These are phyloP conservation scores for Schizopora paradoxa DNA, from an alignment of 1,284 basidiomycete species.

Conservation along the genomic window DNA sequence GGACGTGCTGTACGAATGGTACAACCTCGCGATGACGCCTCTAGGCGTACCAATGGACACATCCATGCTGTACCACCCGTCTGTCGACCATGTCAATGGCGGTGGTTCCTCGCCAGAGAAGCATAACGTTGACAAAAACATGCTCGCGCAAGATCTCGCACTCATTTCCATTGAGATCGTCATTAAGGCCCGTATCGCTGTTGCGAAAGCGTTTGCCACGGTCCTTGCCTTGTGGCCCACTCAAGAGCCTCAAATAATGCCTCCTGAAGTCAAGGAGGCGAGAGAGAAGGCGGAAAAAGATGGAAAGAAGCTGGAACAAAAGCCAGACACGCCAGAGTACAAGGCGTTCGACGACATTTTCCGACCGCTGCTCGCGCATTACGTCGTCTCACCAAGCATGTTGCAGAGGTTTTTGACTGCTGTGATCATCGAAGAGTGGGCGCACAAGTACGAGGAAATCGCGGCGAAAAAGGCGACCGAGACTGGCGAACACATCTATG, in stretches of 20 bases:
- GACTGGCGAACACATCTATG: slow-evolving; percentile 25
- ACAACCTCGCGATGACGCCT: slow-evolving; percentile 86
- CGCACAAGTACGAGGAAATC: slow-evolving; percentile 45
- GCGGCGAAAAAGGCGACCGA: slow-evolving; percentile 2
- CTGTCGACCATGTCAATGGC: slow-evolving; percentile 38
- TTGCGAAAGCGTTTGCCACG: slow-evolving; percentile 76
- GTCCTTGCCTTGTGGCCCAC: slow-evolving; percentile 66
- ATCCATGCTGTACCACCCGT: slow-evolving; percentile 65
- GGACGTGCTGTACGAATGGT: slow-evolving; percentile 71
- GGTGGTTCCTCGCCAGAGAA: slow-evolving; percentile 48
- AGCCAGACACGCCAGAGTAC: slow-evolving; percentile 25
- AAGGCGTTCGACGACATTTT: slow-evolving; percentile 54
- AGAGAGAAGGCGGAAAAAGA: background rate
- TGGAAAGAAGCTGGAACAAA: slow-evolving; percentile 10
- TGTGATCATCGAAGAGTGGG: slow-evolving; percentile 92
- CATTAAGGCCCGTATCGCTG: slow-evolving; percentile 77
- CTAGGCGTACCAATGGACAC: slow-evolving; percentile 79
- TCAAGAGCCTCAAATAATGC: no score
- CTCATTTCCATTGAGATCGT: slow-evolving; percentile 79
- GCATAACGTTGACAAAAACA: slow-evolving; percentile 96
- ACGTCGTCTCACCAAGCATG: slow-evolving; percentile 84
- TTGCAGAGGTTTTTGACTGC: slow-evolving; percentile 85
- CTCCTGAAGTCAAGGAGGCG: slow-evolving; percentile 1
- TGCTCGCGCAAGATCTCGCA: slow-evolving; percentile 88
- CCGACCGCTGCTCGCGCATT: slow-evolving; percentile 68